phyloP scores from a whole-genome alignment of 2,329 filamentous ascomycete genomes.

The Pseudogymnoascus sp. region DNA sequence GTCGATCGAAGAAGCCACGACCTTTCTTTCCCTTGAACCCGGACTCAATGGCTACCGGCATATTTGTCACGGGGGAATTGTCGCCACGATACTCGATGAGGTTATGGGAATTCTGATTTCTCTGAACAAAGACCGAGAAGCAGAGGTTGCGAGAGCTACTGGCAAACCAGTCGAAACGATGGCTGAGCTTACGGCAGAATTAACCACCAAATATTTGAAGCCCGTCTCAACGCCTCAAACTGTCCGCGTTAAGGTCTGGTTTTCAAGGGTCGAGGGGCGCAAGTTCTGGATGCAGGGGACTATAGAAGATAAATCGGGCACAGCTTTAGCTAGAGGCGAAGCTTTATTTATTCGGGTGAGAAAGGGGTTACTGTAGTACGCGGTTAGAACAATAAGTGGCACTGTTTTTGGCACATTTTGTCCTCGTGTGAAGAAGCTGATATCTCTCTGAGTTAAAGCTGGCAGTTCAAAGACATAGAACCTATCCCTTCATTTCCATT shows the following conservation, averaged over 20 bases:
- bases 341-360: neutral
- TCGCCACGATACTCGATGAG: constrained; percentile 10
- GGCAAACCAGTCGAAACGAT: neutral
- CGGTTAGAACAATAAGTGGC: too few relatives aligned
- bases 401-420: too few relatives aligned
- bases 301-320: constrained; percentile 3
- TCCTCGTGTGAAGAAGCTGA: too few relatives aligned
- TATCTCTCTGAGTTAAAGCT: neutral
- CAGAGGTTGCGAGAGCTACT: neutral
- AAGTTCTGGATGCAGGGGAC: constrained; percentile 7
- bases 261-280: constrained; percentile 3
- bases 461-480: neutral
- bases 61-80: constrained; percentile 8
- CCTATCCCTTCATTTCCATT: too few relatives aligned
- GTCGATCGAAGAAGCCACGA: neutral
- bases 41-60: constrained; percentile 10
- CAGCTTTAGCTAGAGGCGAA: neutral
- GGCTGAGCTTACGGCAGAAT: constrained; percentile 8
- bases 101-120: constrained; percentile 8
- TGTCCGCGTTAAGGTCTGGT: constrained; percentile 8
- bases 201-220: constrained; percentile 11
- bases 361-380: neutral
- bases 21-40: constrained; percentile 6
- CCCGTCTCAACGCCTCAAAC: constrained; percentile 9
- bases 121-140: constrained; percentile 7